Base-by-base conservation (phyloP, 1,139 yeast species). In the Cylindricascospora bacillispora region DNA sequence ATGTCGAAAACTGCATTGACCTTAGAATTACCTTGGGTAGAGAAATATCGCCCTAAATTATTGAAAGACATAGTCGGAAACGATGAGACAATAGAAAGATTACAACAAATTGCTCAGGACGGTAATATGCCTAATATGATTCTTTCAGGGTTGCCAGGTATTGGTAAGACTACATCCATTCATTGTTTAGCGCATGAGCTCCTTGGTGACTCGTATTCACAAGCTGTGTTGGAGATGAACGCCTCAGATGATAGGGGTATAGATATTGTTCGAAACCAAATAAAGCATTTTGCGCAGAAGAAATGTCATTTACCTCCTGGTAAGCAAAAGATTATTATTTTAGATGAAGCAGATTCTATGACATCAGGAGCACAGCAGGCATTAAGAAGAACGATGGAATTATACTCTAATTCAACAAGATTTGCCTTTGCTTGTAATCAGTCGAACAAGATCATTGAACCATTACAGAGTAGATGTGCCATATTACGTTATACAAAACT, bases 281-380 rank as follows among this genome's bases (percentile, higher is more conserved):
- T 89, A 55, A 89, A 89, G 58, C 82, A 81, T 39, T 89, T 89
- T 63, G 97, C 98, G 3, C 97, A 86, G 51, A 86, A 89, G 44
- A 86, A 82, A 52, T 89, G 67, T 35, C 81, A 61, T 49, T 66
- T 70, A 50, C 93, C 67, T 41, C 69, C 62, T 33, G 95, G 72
- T 38, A 70, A 74, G 44, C 95, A 89, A 49, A 89, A 89, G 63
- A 81, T 89, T 36, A 70, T 89, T 39, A 85, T 86, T 32, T 60
- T 86, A 38, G 97, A 86, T 56, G 97, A 86, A 56, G 97, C 95
- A 0, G 97, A 89, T 52, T 80, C 83, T 2, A 66, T 89, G 51
- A 76, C 92, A 13, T 69, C 95, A 43, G 98, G 93, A 52, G 98
- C 98, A 0, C 98, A 89, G 54, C 95, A 95, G 10, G 98, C 98